Percentiles rank a stretch among this genome's conserved stretches.
Evolutionary conservation across 805 yeast genomes (phyloP).

Genomic region (Starmera caribaea): DNA sequence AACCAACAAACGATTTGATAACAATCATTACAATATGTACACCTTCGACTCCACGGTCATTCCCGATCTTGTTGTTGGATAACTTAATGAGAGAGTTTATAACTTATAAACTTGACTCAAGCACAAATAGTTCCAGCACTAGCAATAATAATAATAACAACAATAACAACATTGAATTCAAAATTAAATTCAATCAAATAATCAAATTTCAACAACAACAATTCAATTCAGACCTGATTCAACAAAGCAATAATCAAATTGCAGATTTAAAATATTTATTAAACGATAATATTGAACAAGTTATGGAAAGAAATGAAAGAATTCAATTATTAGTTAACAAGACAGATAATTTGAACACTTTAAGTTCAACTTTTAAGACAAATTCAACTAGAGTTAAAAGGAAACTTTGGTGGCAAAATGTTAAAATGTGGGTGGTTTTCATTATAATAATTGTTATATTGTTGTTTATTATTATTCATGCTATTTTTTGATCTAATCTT

Average conservation of each 20-base stretch:
- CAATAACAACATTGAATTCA: constrained; percentile 33
- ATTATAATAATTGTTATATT: constrained; percentile 4
- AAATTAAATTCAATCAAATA: constrained; percentile 45
- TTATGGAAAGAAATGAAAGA: constrained; percentile 51
- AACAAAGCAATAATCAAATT: constrained; percentile 39
- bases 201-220: constrained; percentile 44
- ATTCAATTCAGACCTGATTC: constrained; percentile 18
- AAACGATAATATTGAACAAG: constrained; percentile 52
- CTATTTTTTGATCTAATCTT: neutral
- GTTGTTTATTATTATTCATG: neutral
- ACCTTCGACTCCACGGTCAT: constrained; percentile 9
- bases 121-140: no score
- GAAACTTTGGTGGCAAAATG: constrained; percentile 46
- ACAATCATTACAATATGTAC: constrained; percentile 13
- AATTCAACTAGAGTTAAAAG: constrained; percentile 41
- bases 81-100: constrained; percentile 36
- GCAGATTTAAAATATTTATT: constrained; percentile 46
- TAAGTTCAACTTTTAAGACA: constrained; percentile 45
- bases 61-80: constrained; percentile 13
- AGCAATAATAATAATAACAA: no score
- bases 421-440: constrained; percentile 29
- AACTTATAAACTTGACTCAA: constrained; percentile 20
- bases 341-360: constrained; percentile 45
- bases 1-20: constrained; percentile 13
- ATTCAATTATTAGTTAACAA: constrained; percentile 47